These are phyloP conservation scores for Kalanchoe fedtschenkoi DNA, from an alignment of 164 flowering plant species.

Conservation along the genomic window DNA sequence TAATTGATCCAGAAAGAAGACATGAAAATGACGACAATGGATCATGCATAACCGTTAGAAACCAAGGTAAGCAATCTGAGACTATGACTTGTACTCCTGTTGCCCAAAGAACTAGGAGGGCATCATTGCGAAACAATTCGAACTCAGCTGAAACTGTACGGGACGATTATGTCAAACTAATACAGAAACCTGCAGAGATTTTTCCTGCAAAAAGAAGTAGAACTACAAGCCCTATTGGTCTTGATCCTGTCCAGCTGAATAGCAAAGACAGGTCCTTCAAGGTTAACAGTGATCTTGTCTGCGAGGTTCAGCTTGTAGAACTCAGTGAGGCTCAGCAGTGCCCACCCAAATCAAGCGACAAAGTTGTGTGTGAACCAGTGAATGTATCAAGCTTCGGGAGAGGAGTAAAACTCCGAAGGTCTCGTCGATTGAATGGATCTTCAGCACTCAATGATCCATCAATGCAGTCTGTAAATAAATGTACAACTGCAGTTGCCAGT, in stretches of 20 bases:
- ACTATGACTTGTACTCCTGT: constrained; percentile 24
- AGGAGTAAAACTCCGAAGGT: constrained; percentile 28
- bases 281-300: constrained; percentile 4
- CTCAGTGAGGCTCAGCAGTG: constrained; percentile 10
- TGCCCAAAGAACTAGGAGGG: constrained; percentile 43
- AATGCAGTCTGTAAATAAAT: constrained; percentile 5
- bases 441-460: constrained; percentile 12
- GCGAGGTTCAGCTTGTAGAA: constrained; percentile 10
- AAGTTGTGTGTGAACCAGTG: background rate
- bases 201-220: constrained; percentile 6
- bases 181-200: background rate
- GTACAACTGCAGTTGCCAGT: constrained; percentile 7
- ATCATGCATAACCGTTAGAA: background rate
- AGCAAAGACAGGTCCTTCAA: constrained; percentile 6
- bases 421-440: constrained; percentile 10
- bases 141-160: constrained; percentile 6
- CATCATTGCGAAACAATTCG: constrained; percentile 10
- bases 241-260: background rate
- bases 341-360: constrained; percentile 3
- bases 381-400: constrained; percentile 17
- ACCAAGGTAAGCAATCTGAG: constrained; percentile 13
- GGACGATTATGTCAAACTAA: constrained; percentile 10
- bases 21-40: too few species aligned
- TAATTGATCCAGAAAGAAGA: too few species aligned
- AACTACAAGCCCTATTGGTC: constrained; percentile 1